A percentile compares a stretch with the other conserved stretches of the same genome.
phyloP scores from a whole-genome alignment of 306 rosid species.

The Cucumis cinereus region DNA sequence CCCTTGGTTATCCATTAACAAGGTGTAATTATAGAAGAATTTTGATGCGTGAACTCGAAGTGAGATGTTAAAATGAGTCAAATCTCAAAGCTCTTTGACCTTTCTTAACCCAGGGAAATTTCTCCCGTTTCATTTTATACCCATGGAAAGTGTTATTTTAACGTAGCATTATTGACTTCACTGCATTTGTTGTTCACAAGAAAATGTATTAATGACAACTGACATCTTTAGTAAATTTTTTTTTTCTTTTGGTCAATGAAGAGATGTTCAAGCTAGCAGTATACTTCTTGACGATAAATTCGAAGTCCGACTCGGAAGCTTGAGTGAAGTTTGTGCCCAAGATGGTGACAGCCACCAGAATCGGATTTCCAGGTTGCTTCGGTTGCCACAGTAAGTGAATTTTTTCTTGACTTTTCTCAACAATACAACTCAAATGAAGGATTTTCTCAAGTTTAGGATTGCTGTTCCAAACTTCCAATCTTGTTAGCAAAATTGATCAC shows the following conservation, averaged over 20 bases:
- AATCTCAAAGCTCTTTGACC: not conserved
- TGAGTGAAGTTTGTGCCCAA: slow-evolving; percentile 61
- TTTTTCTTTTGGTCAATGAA: slow-evolving; percentile 30
- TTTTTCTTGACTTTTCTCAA: not conserved
- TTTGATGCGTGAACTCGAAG: not conserved
- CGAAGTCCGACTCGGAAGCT: slow-evolving; percentile 89
- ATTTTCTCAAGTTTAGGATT: not conserved
- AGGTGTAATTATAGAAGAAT: not conserved
- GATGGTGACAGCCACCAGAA: slow-evolving; percentile 85
- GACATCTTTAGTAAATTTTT: not conserved
- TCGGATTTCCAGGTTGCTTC: slow-evolving; percentile 60
- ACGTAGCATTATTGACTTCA: not conserved
- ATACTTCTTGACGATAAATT: slow-evolving; percentile 91
- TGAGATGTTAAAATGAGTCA: not conserved
- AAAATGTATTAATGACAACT: not conserved
- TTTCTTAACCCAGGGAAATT: not conserved
- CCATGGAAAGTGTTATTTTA: not conserved
- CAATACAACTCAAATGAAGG: not conserved
- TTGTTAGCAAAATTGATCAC: not conserved
- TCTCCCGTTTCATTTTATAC: not conserved
- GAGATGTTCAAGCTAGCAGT: slow-evolving; percentile 95
- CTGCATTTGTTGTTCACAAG: not conserved
- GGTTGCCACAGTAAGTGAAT: slow-evolving; percentile 53
- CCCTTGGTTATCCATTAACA: not conserved
- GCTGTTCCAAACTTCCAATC: not conserved